These are phyloP conservation scores for Podospora comata DNA, from an alignment of 495 filamentous ascomycete genomes.

Conservation along the genomic window DNA sequence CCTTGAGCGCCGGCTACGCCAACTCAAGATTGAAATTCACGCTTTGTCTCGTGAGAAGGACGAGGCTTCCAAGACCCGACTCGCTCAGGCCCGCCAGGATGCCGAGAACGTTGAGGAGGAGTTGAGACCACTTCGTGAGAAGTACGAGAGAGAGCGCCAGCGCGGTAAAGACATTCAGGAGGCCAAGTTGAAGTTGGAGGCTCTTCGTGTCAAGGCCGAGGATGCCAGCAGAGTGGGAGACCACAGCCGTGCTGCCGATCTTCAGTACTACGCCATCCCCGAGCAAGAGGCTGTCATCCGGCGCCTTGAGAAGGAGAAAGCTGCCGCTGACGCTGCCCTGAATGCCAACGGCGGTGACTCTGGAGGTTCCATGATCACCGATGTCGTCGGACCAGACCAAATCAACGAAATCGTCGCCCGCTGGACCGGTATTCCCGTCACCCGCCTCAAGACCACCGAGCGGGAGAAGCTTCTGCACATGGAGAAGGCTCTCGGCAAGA, in stretches of 20 bases:
- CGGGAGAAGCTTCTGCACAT: slow-evolving; percentile 96
- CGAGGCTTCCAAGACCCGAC: slow-evolving; percentile 78
- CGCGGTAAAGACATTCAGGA: slow-evolving; percentile 90
- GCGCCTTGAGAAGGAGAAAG: slow-evolving; percentile 76
- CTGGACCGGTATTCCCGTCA: slow-evolving; percentile 97
- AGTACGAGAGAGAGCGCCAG: slow-evolving; percentile 88
- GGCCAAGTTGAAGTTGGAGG: slow-evolving; percentile 90
- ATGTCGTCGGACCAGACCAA: slow-evolving; percentile 93
- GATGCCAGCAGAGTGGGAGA: slow-evolving; percentile 87
- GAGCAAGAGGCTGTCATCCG: slow-evolving; percentile 79
- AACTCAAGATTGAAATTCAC: slow-evolving; percentile 94
- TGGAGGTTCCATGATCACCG: slow-evolving; percentile 72
- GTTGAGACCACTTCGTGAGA: slow-evolving; percentile 83
- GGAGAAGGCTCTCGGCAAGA: slow-evolving; percentile 77
- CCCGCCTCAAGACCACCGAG: slow-evolving; percentile 86
- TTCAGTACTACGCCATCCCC: slow-evolving; percentile 95
- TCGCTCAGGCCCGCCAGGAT: slow-evolving; percentile 79
- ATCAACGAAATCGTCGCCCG: slow-evolving; percentile 98
- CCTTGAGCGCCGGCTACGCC: slow-evolving; percentile 79
- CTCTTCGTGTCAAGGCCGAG: slow-evolving; percentile 81
- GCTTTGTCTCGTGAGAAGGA: slow-evolving; percentile 92
- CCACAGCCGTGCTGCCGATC: slow-evolving; percentile 76
- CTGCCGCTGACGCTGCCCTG: slow-evolving; percentile 68
- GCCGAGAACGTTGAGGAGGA: slow-evolving; percentile 91
- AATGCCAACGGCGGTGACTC: slow-evolving; percentile 56